These are phyloP conservation scores for Calocybe gangraenosa DNA, from an alignment of 768 basidiomycete species.

Conservation along the genomic window DNA sequence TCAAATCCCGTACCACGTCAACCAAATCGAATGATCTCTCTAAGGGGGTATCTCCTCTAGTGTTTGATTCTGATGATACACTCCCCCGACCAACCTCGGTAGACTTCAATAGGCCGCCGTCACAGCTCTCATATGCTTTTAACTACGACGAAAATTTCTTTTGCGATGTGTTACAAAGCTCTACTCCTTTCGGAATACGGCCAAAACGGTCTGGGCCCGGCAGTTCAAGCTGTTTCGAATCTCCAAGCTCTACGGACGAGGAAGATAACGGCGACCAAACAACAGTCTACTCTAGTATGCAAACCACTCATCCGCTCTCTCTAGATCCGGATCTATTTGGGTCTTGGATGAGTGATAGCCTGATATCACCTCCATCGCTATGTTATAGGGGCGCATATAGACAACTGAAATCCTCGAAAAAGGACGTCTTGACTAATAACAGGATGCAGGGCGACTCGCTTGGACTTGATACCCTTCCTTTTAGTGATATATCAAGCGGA, in stretches of 20 bases:
- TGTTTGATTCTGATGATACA: constrained; percentile 17
- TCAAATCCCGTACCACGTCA: constrained; percentile 6
- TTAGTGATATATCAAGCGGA: neutral
- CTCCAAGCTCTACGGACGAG: constrained; percentile 13
- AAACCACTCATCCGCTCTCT: constrained; percentile 3
- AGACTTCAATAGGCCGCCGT: constrained; percentile 39
- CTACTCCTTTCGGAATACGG: constrained; percentile 24
- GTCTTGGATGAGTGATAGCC: constrained; percentile 38
- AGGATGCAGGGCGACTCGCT: neutral
- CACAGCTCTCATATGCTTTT: constrained; percentile 26
- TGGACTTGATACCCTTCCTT: constrained; percentile 1
- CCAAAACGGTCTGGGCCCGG: constrained; percentile 3
- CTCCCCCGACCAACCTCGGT: constrained; percentile 21
- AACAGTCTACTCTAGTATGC: neutral
- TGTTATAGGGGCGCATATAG: constrained; percentile 14
- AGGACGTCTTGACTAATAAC: neutral
- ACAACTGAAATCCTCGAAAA: neutral
- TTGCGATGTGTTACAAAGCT: constrained; percentile 21
- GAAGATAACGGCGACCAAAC: constrained; percentile 21
- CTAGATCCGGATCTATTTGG: constrained; percentile 11
- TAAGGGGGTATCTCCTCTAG: constrained; percentile 2
- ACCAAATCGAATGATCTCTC: neutral
- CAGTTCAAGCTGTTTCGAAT: neutral
- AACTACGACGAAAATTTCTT: constrained; percentile 19
- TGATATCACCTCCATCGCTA: constrained; percentile 38